A percentile compares a stretch with the other conserved stretches of the same genome.
Conservation (phyloP, 805 yeast genomes). For the Ogataea methanolica region DNA sequence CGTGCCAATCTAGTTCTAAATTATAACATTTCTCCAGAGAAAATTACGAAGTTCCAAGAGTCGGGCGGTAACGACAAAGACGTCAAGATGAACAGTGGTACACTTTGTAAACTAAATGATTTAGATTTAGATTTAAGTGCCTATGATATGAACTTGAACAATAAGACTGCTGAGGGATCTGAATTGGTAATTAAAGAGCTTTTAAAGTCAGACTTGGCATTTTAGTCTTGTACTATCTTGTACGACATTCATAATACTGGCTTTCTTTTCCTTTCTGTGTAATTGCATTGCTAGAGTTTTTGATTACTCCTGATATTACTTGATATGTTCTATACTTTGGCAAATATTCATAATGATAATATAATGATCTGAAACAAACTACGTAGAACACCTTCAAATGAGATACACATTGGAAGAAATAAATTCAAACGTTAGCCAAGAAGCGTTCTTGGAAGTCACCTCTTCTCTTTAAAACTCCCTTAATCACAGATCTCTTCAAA, state of each 20-base stretch:
- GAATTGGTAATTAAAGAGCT: background rate
- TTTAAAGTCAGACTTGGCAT: background rate
- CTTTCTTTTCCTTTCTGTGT: background rate
- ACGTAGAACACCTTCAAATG: too few relatives aligned
- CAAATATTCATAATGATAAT: too few relatives aligned
- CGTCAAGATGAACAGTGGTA: constrained; percentile 5
- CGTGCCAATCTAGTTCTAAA: constrained; percentile 8
- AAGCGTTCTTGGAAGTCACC: constrained; percentile 60
- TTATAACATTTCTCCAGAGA: constrained; percentile 18
- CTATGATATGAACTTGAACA: constrained; percentile 5
- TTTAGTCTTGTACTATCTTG: background rate
- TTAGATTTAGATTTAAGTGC: constrained; percentile 4
- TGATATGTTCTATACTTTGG: too few relatives aligned
- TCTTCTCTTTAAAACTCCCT: constrained; percentile 64
- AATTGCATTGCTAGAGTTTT: too few relatives aligned
- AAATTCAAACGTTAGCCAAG: constrained; percentile 3
- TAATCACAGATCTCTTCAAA: constrained; percentile 56
- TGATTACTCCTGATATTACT: too few relatives aligned
- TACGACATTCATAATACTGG: background rate
- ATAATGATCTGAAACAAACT: too few relatives aligned
- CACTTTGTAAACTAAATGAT: constrained; percentile 10
- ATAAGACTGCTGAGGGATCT: background rate
- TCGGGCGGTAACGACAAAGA: constrained; percentile 6
- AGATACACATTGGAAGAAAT: too few relatives aligned
- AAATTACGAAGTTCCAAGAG: constrained; percentile 20